Evolutionary conservation across 805 yeast species (phyloP).

Genomic region (Teunomyces lycoperdinae): DNA sequence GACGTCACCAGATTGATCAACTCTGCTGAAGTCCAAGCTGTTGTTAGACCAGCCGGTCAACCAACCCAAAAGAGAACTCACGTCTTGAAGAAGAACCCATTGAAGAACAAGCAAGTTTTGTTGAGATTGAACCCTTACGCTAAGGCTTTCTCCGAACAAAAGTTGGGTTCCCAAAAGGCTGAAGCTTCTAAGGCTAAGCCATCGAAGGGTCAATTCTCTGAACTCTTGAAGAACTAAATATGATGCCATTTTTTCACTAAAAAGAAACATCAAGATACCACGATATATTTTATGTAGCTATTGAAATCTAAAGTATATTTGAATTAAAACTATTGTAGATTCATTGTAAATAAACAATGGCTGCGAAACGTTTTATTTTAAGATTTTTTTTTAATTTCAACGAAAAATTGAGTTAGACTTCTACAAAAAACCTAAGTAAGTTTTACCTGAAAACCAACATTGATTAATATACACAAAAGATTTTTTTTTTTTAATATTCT

Average conservation of each 20-base stretch:
- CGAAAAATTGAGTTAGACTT: background rate
- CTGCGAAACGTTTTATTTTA: background rate
- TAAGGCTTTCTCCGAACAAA: slow-evolving; percentile 90
- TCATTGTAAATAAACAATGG: background rate
- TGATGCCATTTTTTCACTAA: background rate
- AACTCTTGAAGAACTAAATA: slow-evolving; percentile 55
- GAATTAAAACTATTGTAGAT: background rate
- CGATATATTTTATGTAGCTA: slow-evolving; percentile 5
- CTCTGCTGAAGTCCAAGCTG: slow-evolving; percentile 99
- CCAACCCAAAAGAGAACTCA: slow-evolving; percentile 95
- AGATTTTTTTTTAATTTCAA: background rate
- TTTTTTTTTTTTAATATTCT: slow-evolving; percentile 7
- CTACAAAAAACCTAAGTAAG: background rate
- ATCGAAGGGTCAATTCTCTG: slow-evolving; percentile 68
- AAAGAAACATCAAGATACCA: background rate
- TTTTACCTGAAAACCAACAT: background rate
- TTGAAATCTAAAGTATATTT: slow-evolving; percentile 6
- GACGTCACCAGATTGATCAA: slow-evolving; percentile 96
- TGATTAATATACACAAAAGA: background rate
- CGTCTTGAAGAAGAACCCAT: slow-evolving; percentile 84
- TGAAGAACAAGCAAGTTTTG: slow-evolving; percentile 97
- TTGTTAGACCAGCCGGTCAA: slow-evolving; percentile 94
- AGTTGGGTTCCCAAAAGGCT: slow-evolving; percentile 81
- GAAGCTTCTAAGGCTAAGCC: slow-evolving; percentile 60
- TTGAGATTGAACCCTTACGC: slow-evolving; percentile 99